Percentiles rank a stretch among this genome's conserved stretches.
Evolutionary conservation across 257 asterid species (phyloP).

Genomic region (Thymus quinquecostatus): DNA sequence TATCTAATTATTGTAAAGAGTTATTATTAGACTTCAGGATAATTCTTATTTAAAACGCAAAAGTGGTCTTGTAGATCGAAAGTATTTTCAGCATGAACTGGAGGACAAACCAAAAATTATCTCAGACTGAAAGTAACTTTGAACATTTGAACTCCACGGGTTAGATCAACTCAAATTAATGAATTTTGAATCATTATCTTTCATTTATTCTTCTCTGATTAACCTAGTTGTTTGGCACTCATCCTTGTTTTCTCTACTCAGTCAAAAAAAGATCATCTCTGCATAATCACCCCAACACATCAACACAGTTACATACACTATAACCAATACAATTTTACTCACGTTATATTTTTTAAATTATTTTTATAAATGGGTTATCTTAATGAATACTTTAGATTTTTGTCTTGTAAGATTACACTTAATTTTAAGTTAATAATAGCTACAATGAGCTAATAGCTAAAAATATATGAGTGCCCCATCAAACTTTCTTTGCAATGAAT

Average conservation of each 20-base stretch:
- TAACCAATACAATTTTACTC: neutral
- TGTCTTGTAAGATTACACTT: neutral
- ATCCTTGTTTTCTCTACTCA: neutral
- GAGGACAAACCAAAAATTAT: constrained; percentile 13
- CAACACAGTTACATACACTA: neutral
- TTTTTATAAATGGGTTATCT: neutral
- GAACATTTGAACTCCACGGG: neutral
- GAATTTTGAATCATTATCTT: neutral
- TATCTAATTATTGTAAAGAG: constrained; percentile 55
- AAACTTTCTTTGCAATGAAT: neutral
- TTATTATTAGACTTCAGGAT: constrained; percentile 15
- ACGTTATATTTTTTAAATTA: neutral
- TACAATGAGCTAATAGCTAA: neutral
- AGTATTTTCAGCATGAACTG: constrained; percentile 10
- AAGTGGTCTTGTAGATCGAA: constrained; percentile 1
- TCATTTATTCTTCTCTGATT: neutral
- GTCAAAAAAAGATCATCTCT: neutral
- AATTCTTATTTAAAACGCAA: constrained; percentile 9
- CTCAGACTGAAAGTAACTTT: neutral
- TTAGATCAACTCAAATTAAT: constrained; percentile 9
- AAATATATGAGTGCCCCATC: too few species aligned
- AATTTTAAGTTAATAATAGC: neutral
- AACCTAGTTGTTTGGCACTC: neutral
- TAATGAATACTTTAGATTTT: neutral
- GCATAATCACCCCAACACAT: neutral